phyloP scores from a whole-genome alignment of 345 rosid genomes.

The Dovyalis caffra region DNA sequence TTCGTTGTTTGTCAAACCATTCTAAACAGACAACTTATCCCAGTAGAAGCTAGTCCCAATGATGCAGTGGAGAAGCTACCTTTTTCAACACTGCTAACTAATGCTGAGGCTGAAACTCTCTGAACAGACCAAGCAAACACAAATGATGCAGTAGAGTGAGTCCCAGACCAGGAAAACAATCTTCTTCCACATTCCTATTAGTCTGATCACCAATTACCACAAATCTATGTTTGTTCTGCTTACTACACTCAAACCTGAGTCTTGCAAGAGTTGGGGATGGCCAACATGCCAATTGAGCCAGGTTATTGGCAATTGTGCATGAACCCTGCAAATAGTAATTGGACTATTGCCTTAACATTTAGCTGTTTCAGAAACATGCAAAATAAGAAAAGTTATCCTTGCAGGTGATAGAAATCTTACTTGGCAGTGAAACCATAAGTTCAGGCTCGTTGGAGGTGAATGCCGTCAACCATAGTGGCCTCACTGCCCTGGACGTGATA shows the following conservation, averaged over 20 bases:
- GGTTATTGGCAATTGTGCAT: not conserved
- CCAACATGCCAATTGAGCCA: not conserved
- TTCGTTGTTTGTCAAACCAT: not conserved
- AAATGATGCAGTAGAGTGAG: not conserved
- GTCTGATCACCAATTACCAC: not conserved
- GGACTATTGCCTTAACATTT: not conserved
- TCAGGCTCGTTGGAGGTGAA: constrained; percentile 12
- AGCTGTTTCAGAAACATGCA: not conserved
- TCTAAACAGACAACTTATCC: too few relatives aligned
- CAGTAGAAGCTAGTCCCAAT: too few relatives aligned
- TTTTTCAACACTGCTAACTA: too few relatives aligned
- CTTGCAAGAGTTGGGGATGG: not conserved
- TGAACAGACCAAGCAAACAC: not conserved
- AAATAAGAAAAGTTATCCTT: not conserved
- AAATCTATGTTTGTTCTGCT: not conserved
- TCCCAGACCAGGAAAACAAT: not conserved
- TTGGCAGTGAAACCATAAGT: not conserved
- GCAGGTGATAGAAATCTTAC: constrained; percentile 19
- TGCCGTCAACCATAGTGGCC: constrained; percentile 5
- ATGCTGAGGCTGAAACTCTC: not conserved
- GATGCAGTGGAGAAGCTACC: too few relatives aligned
- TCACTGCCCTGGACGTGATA: constrained; percentile 19
- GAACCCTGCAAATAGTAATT: not conserved
- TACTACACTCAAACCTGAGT: not conserved
- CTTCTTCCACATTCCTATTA: not conserved